These are phyloP conservation scores for Cadophora sp. DNA, from an alignment of 2,329 filamentous ascomycete genomes.

Conservation along the genomic window DNA sequence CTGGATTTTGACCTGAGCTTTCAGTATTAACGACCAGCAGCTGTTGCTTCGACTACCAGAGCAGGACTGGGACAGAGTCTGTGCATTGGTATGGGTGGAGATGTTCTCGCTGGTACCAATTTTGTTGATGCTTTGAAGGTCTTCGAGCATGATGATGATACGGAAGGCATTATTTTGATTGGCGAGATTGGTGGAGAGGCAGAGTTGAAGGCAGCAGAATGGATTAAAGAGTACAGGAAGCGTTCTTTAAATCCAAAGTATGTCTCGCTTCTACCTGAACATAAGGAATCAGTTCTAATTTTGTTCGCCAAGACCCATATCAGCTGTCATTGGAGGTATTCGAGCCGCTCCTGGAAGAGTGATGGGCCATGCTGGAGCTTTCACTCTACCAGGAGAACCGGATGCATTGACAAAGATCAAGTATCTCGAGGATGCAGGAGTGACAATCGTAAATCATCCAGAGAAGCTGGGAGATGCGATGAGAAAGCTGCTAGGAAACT, in stretches of 20 bases:
- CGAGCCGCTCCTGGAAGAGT: constrained; percentile 67
- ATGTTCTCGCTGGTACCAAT: constrained; percentile 75
- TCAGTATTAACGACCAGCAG: constrained; percentile 43
- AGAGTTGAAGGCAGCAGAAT: constrained; percentile 74
- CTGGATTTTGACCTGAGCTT: background rate
- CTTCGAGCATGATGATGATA: constrained; percentile 70
- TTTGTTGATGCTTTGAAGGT: constrained; percentile 73
- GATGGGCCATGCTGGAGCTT: constrained; percentile 84
- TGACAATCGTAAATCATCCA: constrained; percentile 76
- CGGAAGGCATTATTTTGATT: constrained; percentile 70
- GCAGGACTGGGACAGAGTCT: constrained; percentile 75
- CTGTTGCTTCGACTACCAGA: constrained; percentile 73
- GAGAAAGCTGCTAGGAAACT: constrained; percentile 61
- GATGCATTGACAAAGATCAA: constrained; percentile 69
- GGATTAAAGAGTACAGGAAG: constrained; percentile 70
- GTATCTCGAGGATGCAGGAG: constrained; percentile 70
- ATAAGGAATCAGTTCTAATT: constrained; percentile 4
- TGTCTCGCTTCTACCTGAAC: constrained; percentile 35
- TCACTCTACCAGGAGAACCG: constrained; percentile 70
- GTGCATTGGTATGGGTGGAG: constrained; percentile 76
- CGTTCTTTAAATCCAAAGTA: constrained; percentile 68
- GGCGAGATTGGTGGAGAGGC: constrained; percentile 72
- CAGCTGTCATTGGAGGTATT: constrained; percentile 72
- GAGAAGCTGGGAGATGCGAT: constrained; percentile 75
- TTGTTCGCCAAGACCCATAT: constrained; percentile 63